Evolutionary conservation across 495 filamentous ascomycete genomes (phyloP), one percentile per base, ranked within the genome.

Genomic region (Podospora pseudopauciseta): DNA sequence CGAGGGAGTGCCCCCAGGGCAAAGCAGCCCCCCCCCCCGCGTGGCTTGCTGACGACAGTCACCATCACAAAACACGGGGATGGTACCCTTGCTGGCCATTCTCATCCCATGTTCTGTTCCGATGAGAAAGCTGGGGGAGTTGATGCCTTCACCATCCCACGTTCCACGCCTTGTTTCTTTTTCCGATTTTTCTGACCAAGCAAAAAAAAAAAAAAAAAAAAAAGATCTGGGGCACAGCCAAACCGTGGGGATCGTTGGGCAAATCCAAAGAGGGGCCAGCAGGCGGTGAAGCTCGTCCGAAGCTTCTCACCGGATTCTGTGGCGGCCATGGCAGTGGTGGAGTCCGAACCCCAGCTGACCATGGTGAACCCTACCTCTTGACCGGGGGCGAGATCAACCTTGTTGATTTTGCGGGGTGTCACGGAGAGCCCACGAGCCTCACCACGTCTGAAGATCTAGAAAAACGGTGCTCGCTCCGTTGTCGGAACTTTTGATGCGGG

Each of bases 361-460:
- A 13, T 49, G 23, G 55, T 26, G 4, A 56, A 4, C 55, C 55
- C 55, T 26, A 7, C 55, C 23, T 23, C 20, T 7, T 26, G 55
- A 19, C 23, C 11, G n/a, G n/a, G 55, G 55, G 55, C 30, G 7
- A 27, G 61, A 49, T 39, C 26, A 63, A 63, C 61, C 61, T 63
- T 63, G 61, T 63, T 63, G 55, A 58, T 58, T 19, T 44, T 18
- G 5, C 18, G 27, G 27, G n/a, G 30, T 49, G 61, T 26, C 20
- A 23, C 20, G 20, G 59, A 15, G 1, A 15, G 15, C 9, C 11
- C 26, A 61, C 20, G 23, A 61, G 59, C 59, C 16, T 61, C 59
- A 61, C 26, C 26, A 61, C 30, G 59, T 32, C 30, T 32, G 30
- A 26, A 26, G 30, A 27, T 26, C 16, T 2, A 61, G 23, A 28